phyloP scores from a whole-genome alignment of 208 protist genomes.

The Vickermania spadyakhi region DNA sequence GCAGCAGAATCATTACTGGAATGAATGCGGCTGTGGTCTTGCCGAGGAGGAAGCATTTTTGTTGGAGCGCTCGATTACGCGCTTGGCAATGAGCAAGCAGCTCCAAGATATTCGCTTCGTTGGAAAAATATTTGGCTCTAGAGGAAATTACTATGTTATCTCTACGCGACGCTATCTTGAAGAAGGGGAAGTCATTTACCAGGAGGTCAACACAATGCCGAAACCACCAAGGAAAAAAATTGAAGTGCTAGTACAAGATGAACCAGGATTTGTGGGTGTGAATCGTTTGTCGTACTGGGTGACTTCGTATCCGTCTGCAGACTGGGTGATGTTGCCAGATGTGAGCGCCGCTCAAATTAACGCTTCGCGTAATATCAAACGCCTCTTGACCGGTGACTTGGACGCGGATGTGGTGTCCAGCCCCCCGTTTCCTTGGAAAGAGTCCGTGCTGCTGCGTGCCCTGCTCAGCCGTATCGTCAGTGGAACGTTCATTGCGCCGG shows the following conservation, averaged over 20 bases:
- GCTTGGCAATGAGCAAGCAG: conserved; percentile 80
- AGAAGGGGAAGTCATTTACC: conserved; percentile 65
- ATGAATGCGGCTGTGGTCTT: conserved; percentile 60
- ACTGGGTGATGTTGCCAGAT: conserved; percentile 85
- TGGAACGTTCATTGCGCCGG: conserved; percentile 79
- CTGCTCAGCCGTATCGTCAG: conserved; percentile 91
- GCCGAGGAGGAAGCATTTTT: conserved; percentile 80
- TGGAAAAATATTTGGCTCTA: conserved; percentile 85
- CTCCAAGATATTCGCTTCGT: conserved; percentile 84
- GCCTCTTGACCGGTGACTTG: conserved; percentile 89
- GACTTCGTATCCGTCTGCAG: conserved; percentile 48
- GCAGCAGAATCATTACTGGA: conserved; percentile 74
- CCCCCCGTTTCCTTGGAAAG: conserved; percentile 89
- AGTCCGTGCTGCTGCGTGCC: conserved; percentile 88
- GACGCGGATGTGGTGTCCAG: conserved; percentile 62
- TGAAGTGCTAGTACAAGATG: conserved; percentile 66
- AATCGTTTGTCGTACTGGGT: conserved; percentile 92
- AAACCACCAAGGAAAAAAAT: conserved; percentile 77
- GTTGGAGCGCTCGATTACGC: conserved; percentile 83
- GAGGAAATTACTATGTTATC: conserved; percentile 77
- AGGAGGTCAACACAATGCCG: conserved; percentile 86
- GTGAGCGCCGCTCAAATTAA: conserved; percentile 92
- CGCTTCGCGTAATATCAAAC: conserved; percentile 75
- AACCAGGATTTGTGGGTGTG: conserved; percentile 72
- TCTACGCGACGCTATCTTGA: conserved; percentile 67